Evolutionary conservation across 2,329 filamentous ascomycete genomes (phyloP), one percentile per base, ranked within the genome.

Genomic region (Rugonectria rugulosa): DNA sequence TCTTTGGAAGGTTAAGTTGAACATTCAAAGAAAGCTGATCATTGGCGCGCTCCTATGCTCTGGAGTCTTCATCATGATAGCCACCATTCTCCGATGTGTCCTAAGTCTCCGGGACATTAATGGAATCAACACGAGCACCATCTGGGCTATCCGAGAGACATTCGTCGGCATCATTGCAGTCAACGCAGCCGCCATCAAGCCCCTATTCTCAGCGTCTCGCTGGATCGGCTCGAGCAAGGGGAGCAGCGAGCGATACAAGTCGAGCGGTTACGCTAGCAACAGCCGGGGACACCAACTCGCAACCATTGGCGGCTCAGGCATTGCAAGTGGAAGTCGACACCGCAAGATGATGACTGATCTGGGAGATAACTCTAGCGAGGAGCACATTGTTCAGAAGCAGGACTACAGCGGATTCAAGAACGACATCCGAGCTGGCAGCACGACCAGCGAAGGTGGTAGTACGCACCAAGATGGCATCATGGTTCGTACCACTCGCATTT

Each of bases 81-180:
- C 75, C 19, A 72, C 76, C 1, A 57, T 79, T 0, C 65, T 79
- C 29, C 75, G 77, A n/a, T 77, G 74, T 49, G 56, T 77, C 29
- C 57, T 75, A 5, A 75, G 72, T 11, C 65, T 79, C 0, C 57
- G 67, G 21, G 65, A 71, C 21, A 72, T 75, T 31, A 41, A 73
- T 15, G 69, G 68, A 14, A 73, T 77, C 63, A 75, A 76, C 53
- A 59, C 68, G 2, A 72, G 71, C 20, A 76, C 73, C 1, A 75
- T 77, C 17, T 78, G 76, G 76, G 74, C 73, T 11, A 75, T 77
- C 14, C 70, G 77, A 38, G 77, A 79, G 62, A 77, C 74, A 3
- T 77, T 79, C 36, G 71, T 78, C 26, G 75, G 69, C n/a, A 75
- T 78, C 43, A 71, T 79, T 29, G 74, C 73, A 40, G 73, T 76